Conservation (phyloP, 192 early-diverging fungal genomes). For the Dissophora globulifera region DNA sequence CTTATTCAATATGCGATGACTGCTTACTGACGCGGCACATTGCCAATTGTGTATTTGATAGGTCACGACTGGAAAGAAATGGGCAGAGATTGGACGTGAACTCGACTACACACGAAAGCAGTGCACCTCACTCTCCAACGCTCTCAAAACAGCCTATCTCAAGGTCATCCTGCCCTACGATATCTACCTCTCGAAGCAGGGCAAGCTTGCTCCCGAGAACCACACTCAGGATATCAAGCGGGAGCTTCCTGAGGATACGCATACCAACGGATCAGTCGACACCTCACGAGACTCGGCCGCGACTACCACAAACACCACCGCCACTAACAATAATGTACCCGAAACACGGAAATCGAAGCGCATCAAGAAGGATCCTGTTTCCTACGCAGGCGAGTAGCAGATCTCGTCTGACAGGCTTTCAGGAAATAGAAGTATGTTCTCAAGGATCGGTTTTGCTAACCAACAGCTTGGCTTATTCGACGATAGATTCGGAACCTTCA, state of each 20-base stretch:
- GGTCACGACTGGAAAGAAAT: conserved; percentile 81
- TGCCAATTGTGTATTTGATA: conserved; percentile 7
- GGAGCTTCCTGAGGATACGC: not conserved
- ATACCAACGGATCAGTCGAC: conserved; percentile 10
- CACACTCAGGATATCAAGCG: conserved; percentile 8
- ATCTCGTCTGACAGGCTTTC: too few relatives aligned
- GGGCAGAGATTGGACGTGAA: conserved; percentile 86
- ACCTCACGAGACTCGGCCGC: conserved; percentile 7
- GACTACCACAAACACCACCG: not conserved
- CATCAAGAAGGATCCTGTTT: conserved; percentile 47
- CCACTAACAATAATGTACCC: not conserved
- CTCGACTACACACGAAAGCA: conserved; percentile 77
- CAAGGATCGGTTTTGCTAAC: too few relatives aligned
- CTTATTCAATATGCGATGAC: too few relatives aligned
- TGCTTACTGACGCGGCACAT: not conserved
- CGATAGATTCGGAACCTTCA: conserved; percentile 34
- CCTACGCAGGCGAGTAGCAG: conserved; percentile 47
- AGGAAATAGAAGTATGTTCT: too few relatives aligned
- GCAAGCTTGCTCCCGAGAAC: conserved; percentile 14
- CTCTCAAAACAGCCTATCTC: conserved; percentile 74
- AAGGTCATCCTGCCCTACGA: conserved; percentile 78
- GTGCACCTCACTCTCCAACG: conserved; percentile 81
- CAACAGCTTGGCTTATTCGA: not conserved
- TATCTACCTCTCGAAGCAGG: conserved; percentile 68
- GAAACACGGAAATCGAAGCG: conserved; percentile 48